Conservation (phyloP, 805 yeast genomes). For the Naumovozyma dairenensis region DNA sequence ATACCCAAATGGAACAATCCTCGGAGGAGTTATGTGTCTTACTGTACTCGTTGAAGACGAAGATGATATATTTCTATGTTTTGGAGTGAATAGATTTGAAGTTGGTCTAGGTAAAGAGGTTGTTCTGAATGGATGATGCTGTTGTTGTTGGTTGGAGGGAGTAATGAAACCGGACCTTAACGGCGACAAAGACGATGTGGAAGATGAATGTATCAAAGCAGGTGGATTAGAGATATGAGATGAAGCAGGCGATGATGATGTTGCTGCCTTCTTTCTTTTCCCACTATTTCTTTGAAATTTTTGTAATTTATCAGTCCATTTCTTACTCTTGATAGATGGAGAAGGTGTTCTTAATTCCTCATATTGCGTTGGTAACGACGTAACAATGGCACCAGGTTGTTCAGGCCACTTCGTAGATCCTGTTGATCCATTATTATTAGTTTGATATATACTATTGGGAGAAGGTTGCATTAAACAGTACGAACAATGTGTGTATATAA, state of each 20-base stretch:
- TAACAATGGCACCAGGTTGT: background rate
- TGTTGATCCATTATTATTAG: too few species aligned
- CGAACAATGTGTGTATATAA: too few species aligned
- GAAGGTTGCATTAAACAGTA: background rate
- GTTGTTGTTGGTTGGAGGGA: constrained; percentile 2
- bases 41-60: background rate
- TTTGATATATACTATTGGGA: too few species aligned
- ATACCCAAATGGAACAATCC: constrained; percentile 11
- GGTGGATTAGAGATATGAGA: constrained; percentile 3
- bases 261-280: constrained; percentile 8
- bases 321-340: constrained; percentile 14
- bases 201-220: background rate
- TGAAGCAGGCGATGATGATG: constrained; percentile 5
- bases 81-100: constrained; percentile 3
- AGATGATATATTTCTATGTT: background rate
- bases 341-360: constrained; percentile 6
- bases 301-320: constrained; percentile 19
- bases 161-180: background rate
- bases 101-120: constrained; percentile 25
- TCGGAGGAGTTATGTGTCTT: constrained; percentile 7
- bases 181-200: constrained; percentile 1
- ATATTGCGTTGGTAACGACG: background rate
- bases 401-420: too few species aligned
- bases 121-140: constrained; percentile 15
- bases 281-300: constrained; percentile 10